Conservation (phyloP, 805 yeast species). For the Metschnikowia proteae region DNA sequence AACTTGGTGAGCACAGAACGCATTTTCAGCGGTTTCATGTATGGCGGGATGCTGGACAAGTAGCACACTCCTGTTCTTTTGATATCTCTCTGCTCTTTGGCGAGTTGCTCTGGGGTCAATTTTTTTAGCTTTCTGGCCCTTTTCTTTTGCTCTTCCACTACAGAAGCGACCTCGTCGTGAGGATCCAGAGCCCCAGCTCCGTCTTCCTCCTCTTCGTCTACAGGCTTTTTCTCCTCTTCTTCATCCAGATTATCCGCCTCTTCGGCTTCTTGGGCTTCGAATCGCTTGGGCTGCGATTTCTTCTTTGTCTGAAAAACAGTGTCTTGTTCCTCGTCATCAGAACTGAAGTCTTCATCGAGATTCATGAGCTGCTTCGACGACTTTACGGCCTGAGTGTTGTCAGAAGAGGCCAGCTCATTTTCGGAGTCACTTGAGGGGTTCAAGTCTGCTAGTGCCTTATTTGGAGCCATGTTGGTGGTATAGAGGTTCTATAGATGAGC, state of each 20-base stretch:
- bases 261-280: slow-evolving; percentile 6
- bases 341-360: slow-evolving; percentile 15
- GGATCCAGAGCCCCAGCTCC: slow-evolving; percentile 2
- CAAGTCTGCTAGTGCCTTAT: slow-evolving; percentile 10
- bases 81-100: slow-evolving; percentile 49
- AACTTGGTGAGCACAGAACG: slow-evolving; percentile 76
- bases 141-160: slow-evolving; percentile 17
- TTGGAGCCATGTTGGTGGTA: slow-evolving; percentile 5
- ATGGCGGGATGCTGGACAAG: slow-evolving; percentile 87
- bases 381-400: not conserved
- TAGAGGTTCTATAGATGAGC: not conserved
- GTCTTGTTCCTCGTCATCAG: slow-evolving; percentile 14
- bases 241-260: not conserved
- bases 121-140: slow-evolving; percentile 45
- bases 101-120: slow-evolving; percentile 54
- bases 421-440: slow-evolving; percentile 1
- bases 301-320: slow-evolving; percentile 14
- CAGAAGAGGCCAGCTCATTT: not conserved
- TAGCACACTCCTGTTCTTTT: slow-evolving; percentile 90
- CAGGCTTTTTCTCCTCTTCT: slow-evolving; percentile 1
- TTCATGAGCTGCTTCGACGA: not conserved
- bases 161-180: slow-evolving; percentile 14
- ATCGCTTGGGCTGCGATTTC: not conserved
- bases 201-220: slow-evolving; percentile 1
- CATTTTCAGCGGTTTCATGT: slow-evolving; percentile 91